Percentiles rank a stretch among this genome's conserved stretches.
phyloP scores from a whole-genome alignment of 129 eudicot genomes.

The Centaurea solstitialis region DNA sequence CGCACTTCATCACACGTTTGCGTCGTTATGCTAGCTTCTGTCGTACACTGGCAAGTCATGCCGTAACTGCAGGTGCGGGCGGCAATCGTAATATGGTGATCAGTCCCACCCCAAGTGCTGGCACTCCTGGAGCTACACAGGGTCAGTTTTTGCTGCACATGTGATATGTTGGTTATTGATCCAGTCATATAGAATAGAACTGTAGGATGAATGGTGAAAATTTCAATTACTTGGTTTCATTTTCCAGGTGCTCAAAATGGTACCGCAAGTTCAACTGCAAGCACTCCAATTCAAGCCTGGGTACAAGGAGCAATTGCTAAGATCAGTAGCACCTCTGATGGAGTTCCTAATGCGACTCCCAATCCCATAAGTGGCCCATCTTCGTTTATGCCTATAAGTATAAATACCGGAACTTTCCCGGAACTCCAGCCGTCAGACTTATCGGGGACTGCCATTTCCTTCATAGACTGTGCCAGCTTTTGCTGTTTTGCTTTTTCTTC shows the following conservation, averaged over 20 bases:
- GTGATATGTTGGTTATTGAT: neutral
- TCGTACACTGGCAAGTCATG: constrained; percentile 98
- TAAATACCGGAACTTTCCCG: constrained; percentile 98
- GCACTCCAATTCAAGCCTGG: constrained; percentile 98
- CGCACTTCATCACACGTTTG: constrained; percentile 94
- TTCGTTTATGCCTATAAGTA: constrained; percentile 93
- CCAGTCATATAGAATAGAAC: neutral
- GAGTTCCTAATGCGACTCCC: constrained; percentile 68
- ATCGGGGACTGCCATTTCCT: constrained; percentile 98
- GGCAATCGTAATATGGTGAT: constrained; percentile 87
- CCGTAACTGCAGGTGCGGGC: constrained; percentile 84
- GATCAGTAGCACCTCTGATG: constrained; percentile 85
- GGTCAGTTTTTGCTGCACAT: constrained; percentile 47
- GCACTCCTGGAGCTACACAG: constrained; percentile 62
- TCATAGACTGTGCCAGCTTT: constrained; percentile 89
- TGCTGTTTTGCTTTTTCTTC: constrained; percentile 87
- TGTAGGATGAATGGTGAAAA: neutral
- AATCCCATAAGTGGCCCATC: constrained; percentile 85
- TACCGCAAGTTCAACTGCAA: constrained; percentile 74
- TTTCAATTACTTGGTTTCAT: neutral
- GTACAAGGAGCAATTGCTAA: constrained; percentile 99
- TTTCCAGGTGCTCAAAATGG: constrained; percentile 76
- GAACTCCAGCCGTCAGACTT: constrained; percentile 98
- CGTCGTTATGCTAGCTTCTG: constrained; percentile 98
- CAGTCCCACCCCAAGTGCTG: constrained; percentile 90